These are phyloP conservation scores for Helotiales sp. DNA, from an alignment of 2,329 filamentous ascomycete genomes.

Conservation along the genomic window DNA sequence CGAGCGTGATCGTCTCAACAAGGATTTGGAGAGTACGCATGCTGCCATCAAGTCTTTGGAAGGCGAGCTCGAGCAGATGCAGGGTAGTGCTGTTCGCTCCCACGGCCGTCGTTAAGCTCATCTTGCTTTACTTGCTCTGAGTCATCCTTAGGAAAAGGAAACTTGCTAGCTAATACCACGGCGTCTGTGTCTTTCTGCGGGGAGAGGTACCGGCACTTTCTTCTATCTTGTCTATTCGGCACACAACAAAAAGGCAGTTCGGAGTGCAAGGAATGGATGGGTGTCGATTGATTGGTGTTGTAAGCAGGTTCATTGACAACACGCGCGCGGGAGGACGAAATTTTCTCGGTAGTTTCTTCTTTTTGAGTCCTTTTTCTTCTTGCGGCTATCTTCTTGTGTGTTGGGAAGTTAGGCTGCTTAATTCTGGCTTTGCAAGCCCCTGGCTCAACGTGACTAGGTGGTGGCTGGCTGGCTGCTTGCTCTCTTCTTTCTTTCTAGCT, in stretches of 20 bases:
- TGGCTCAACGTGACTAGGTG: conserved; percentile 8
- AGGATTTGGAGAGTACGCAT: conserved; percentile 98
- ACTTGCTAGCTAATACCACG: conserved; percentile 5
- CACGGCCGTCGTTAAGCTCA: conserved; percentile 80
- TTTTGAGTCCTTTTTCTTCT: conserved; percentile 20
- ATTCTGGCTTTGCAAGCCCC: conserved; percentile 26
- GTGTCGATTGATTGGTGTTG: conserved; percentile 30
- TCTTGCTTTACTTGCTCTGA: not conserved
- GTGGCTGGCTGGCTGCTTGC: conserved; percentile 10
- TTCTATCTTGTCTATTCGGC: conserved; percentile 10
- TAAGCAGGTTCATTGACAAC: conserved; percentile 39
- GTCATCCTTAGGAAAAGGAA: not conserved
- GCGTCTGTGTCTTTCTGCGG: conserved; percentile 8
- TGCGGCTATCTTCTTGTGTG: conserved; percentile 17
- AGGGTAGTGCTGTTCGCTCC: conserved; percentile 87
- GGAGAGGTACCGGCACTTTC: not conserved
- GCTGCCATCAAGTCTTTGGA: conserved; percentile 92
- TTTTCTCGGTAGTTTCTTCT: conserved; percentile 30
- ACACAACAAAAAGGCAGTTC: conserved; percentile 17
- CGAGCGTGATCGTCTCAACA: conserved; percentile 98
- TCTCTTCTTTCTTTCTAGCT: conserved; percentile 39
- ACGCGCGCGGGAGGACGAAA: not conserved
- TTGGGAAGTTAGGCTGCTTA: conserved; percentile 35
- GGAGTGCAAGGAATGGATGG: conserved; percentile 28
- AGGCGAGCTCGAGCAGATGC: conserved; percentile 89